phyloP scores from a whole-genome alignment of 2,329 filamentous ascomycete genomes.

The Fusarium brevicatenulatum region DNA sequence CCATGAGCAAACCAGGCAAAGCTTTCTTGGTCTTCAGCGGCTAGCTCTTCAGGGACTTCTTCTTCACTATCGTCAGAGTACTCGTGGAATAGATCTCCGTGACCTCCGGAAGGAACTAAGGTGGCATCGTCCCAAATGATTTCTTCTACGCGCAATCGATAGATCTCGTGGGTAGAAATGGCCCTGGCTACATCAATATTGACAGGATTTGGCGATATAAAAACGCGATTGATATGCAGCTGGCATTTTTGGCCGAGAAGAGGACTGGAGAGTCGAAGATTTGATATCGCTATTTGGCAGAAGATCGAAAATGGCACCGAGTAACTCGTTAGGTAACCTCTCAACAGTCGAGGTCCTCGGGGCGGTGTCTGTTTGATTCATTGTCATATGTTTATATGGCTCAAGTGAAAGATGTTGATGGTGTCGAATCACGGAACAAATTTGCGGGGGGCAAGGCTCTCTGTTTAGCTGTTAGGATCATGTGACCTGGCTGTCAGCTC shows the following conservation, averaged over 20 bases:
- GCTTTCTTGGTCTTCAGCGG: neutral
- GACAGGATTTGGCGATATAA: neutral
- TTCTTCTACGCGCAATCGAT: neutral
- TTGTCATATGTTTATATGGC: neutral
- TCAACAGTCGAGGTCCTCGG: rapidly evolving
- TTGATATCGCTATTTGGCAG: neutral
- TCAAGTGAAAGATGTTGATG: neutral
- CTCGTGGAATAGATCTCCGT: rapidly evolving
- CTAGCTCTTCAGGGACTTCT: neutral
- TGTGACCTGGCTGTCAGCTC: neutral
- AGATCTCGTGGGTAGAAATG: rapidly evolving
- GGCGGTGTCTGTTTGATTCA: rapidly evolving
- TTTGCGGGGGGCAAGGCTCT: no score
- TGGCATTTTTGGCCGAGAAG: neutral
- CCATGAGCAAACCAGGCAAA: neutral
- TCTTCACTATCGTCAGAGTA: neutral
- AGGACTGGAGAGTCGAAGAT: neutral
- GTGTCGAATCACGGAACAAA: neutral
- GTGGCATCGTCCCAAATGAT: neutral
- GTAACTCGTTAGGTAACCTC: neutral
- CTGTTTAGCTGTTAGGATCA: neutral
- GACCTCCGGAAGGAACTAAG: neutral
- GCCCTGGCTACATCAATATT: rapidly evolving
- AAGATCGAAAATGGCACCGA: neutral
- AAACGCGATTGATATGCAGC: neutral